These are phyloP conservation scores for Lactarius deliciosus DNA, from an alignment of 768 basidiomycete species.

Conservation along the genomic window DNA sequence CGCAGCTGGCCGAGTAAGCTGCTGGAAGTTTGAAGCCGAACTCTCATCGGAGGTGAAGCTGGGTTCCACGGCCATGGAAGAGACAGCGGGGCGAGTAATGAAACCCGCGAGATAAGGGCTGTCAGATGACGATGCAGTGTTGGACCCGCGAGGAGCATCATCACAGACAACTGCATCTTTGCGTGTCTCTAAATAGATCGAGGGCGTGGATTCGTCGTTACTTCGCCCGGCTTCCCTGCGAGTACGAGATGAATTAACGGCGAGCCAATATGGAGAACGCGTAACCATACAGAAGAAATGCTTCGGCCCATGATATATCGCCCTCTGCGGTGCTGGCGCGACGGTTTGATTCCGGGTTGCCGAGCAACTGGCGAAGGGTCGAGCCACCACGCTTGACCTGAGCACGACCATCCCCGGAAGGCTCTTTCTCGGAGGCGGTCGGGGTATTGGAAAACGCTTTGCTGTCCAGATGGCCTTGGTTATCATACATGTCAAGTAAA, in stretches of 20 bases:
- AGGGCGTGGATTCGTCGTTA: constrained; percentile 45
- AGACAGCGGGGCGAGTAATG: constrained; percentile 52
- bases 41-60: constrained; percentile 48
- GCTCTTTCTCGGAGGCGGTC: constrained; percentile 35
- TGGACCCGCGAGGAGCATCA: constrained; percentile 35
- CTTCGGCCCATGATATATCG: constrained; percentile 85
- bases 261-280: neutral
- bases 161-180: constrained; percentile 42
- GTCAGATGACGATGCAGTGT: constrained; percentile 46
- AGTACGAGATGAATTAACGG: neutral
- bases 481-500: constrained; percentile 70
- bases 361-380: constrained; percentile 71
- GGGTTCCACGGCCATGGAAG: constrained; percentile 75
- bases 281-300: constrained; percentile 54
- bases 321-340: constrained; percentile 52
- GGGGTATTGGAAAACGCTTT: constrained; percentile 65
- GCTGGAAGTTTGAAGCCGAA: constrained; percentile 24
- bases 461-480: constrained; percentile 61
- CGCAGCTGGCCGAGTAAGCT: constrained; percentile 52
- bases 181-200: constrained; percentile 54
- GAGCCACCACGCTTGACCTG: constrained; percentile 65
- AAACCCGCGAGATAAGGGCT: constrained; percentile 37
- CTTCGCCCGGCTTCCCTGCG: constrained; percentile 47
- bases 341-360: constrained; percentile 42
- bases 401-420: constrained; percentile 42